Base-by-base conservation (phyloP, 2,329 filamentous ascomycete species). In the Cordyceps fumosorosea region DNA sequence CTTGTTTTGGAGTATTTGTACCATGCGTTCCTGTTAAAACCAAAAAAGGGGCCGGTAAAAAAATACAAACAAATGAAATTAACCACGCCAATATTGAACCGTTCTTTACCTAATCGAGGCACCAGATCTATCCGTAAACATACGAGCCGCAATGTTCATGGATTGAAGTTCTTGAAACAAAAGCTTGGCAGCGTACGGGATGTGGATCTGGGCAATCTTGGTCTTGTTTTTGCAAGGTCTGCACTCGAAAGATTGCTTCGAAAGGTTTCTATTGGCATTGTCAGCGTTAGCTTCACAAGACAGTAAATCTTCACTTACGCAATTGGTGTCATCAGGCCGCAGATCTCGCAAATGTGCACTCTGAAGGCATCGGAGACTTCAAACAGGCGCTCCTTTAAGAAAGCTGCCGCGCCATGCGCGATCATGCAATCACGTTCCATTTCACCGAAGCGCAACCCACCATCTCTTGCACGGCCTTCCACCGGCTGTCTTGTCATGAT, bases 371-470 rank as follows among this genome's bases (percentile, higher is more conserved):
- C 95, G 59, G 91, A 96, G 56, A 99, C 95, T 74, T 98, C 93
- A 71, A 99, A 97, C 63, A 99, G 79, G 71, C 95, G 87, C 81
- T 99, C 95, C 80, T 99, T 99, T 72, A 99, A 79, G 84, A 99
- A 99, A 1, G 93, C 89, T 60, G 91, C 93, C 3, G 96, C 95
- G 73, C 95, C 95, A 75, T 99, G 96, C n/a, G 96, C 92, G 80
- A 99, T 99, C 95, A 99, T 99, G 76, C 95, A 99, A 85, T 99
- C 96, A 80, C 96, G 93, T 78, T 99, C 96, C 95, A 99, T 99
- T 82, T 99, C 95, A 87, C 95, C 95, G 86, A 99, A 99, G 74
- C 96, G 93, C 51, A 99, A 84, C 81, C 95, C 95, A 84, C 95
- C 95, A 74, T 99, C 96, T 77, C 96, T 84, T 3, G 95, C 95